Conservation (phyloP, 2,329 filamentous ascomycete genomes). For the Beauveria rudraprayagi region DNA sequence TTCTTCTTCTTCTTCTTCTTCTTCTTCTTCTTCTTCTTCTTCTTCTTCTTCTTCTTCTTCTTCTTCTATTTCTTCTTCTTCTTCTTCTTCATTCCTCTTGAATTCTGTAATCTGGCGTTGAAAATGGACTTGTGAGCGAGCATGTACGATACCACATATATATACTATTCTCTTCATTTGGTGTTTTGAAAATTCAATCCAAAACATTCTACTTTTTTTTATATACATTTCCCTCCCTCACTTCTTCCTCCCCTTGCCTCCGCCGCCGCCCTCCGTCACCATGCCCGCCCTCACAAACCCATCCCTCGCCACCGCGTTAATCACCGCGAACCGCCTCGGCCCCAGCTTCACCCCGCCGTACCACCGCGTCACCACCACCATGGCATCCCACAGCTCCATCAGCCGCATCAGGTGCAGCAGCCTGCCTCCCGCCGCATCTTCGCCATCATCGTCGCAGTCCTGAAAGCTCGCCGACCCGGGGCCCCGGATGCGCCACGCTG, state of each 20-base stretch:
- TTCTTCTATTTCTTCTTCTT: neutral
- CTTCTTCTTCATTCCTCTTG: neutral
- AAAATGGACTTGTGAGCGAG: neutral
- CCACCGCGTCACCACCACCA: slow-evolving; percentile 92
- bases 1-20: neutral
- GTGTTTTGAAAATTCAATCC: too few species aligned
- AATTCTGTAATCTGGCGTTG: neutral
- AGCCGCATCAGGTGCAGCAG: slow-evolving; percentile 86
- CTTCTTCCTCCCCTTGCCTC: slow-evolving; percentile 36
- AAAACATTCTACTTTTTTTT: neutral
- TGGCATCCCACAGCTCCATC: slow-evolving; percentile 87
- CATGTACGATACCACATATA: slow-evolving; percentile 18
- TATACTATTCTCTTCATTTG: too few species aligned
- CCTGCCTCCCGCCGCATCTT: slow-evolving; percentile 81
- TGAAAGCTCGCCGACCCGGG: slow-evolving; percentile 53
- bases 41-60: too few species aligned
- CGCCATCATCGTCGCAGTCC: slow-evolving; percentile 94
- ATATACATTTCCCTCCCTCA: slow-evolving; percentile 15
- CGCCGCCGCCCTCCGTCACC: slow-evolving; percentile 41
- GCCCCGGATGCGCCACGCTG: slow-evolving; percentile 76
- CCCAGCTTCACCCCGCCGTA: slow-evolving; percentile 88
- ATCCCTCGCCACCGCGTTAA: slow-evolving; percentile 80
- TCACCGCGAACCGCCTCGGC: slow-evolving; percentile 81
- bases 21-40: too few species aligned
- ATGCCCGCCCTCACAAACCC: slow-evolving; percentile 71